Evolutionary conservation across 495 filamentous ascomycete species (phyloP).

Genomic region (Penicillium coprophilum): DNA sequence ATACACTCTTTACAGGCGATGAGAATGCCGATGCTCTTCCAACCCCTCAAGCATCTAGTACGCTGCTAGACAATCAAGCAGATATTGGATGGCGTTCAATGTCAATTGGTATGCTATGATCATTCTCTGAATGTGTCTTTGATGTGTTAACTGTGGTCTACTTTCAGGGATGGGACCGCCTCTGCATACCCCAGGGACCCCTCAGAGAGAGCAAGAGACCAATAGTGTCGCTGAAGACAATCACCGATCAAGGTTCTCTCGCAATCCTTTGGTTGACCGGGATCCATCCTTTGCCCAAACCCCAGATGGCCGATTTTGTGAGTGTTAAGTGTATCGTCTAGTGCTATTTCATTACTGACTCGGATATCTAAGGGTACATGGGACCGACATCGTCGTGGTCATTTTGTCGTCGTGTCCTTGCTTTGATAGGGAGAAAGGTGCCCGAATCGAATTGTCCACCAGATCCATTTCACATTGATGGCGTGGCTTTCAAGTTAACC

Average conservation of each 20-base stretch:
- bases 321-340: not conserved
- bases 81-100: conserved; percentile 11
- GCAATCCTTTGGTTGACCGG: conserved; percentile 33
- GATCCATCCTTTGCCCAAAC: conserved; percentile 32
- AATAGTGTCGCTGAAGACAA: conserved; percentile 18
- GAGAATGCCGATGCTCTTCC: conserved; percentile 9
- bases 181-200: conserved; percentile 5
- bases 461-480: conserved; percentile 37
- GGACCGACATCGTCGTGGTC: conserved; percentile 39
- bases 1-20: conserved; percentile 7
- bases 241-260: conserved; percentile 25
- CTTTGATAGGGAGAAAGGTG: conserved; percentile 28
- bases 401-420: conserved; percentile 34
- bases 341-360: not conserved
- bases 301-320: conserved; percentile 33
- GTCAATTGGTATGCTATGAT: conserved; percentile 5
- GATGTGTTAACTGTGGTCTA: not conserved
- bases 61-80: not conserved
- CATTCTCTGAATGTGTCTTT: not conserved
- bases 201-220: not conserved
- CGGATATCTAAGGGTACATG: conserved; percentile 27
- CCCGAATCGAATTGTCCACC: conserved; percentile 29
- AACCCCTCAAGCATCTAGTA: conserved; percentile 5
- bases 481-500: conserved; percentile 37
- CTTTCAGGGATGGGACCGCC: conserved; percentile 10